Conservation (phyloP, 345 rosid genomes). For the Punica granatum region DNA sequence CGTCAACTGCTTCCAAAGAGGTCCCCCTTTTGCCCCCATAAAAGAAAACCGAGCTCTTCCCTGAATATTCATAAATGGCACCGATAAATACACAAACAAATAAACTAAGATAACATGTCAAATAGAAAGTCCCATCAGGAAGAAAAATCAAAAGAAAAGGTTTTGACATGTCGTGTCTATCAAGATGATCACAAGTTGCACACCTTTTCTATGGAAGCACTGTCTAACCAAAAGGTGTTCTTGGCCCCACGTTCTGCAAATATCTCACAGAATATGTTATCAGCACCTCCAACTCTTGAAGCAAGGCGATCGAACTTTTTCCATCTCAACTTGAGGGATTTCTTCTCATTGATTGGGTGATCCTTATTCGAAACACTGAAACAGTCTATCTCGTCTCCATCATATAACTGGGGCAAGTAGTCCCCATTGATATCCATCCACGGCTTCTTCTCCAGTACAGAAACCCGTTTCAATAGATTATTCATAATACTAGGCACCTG, state of each 20-base stretch:
- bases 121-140: not conserved
- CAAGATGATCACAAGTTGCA: not conserved
- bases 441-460: slow-evolving; percentile 21
- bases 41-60: slow-evolving; percentile 86
- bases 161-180: not conserved
- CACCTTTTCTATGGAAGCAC: slow-evolving; percentile 91
- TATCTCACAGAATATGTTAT: slow-evolving; percentile 58
- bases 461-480: slow-evolving; percentile 34
- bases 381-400: slow-evolving; percentile 20
- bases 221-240: slow-evolving; percentile 94
- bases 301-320: slow-evolving; percentile 58
- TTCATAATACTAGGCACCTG: slow-evolving; percentile 53
- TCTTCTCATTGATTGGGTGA: slow-evolving; percentile 17
- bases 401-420: slow-evolving; percentile 3
- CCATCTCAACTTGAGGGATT: slow-evolving; percentile 64
- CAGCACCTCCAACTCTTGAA: slow-evolving; percentile 65
- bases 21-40: slow-evolving; percentile 95
- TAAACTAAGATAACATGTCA: not conserved
- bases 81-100: not conserved
- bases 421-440: not conserved
- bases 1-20: slow-evolving; percentile 89
- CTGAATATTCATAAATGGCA: slow-evolving; percentile 24
- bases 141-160: not conserved
- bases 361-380: slow-evolving; percentile 26
- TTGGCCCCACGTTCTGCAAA: slow-evolving; percentile 43